Conservation (phyloP, 1,139 yeast genomes). For the Candida freyschussii region DNA sequence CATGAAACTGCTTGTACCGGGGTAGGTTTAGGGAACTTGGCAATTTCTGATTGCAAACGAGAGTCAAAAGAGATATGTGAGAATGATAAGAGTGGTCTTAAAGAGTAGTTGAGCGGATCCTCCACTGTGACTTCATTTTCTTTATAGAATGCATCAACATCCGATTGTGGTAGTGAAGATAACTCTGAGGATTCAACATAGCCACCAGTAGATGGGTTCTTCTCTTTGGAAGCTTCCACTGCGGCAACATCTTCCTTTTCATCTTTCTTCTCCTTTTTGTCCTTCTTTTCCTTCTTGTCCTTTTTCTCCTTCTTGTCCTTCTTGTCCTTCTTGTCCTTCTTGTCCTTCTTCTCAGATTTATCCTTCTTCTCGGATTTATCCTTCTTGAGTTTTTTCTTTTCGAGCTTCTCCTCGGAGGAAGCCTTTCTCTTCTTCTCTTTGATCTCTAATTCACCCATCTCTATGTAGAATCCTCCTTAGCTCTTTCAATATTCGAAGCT, state of each 20-base stretch:
- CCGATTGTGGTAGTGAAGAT: conserved; percentile 41
- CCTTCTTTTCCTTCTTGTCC: conserved; percentile 40
- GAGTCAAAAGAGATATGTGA: conserved; percentile 54
- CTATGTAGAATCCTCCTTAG: too few relatives aligned
- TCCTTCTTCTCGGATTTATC: conserved; percentile 32
- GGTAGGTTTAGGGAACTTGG: conserved; percentile 82
- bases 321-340: conserved; percentile 30
- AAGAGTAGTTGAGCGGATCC: conserved; percentile 44
- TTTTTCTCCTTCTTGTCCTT: conserved; percentile 45
- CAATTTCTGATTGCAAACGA: conserved; percentile 50
- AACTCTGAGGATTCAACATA: conserved; percentile 28
- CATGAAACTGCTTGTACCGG: conserved; percentile 97
- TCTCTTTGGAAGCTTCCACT: conserved; percentile 1
- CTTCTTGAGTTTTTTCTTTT: conserved; percentile 40
- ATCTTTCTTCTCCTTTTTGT: conserved; percentile 36
- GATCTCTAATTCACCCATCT: conserved; percentile 24
- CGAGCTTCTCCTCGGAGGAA: conserved; percentile 28
- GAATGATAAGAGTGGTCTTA: conserved; percentile 72
- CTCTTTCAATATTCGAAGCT: too few relatives aligned
- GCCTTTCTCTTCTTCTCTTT: conserved; percentile 45
- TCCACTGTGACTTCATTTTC: conserved; percentile 79
- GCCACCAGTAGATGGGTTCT: conserved; percentile 4
- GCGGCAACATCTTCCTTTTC: conserved; percentile 3
- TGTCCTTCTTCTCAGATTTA: conserved; percentile 44
- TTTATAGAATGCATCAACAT: conserved; percentile 56